A percentile compares a stretch with the other conserved stretches of the same genome.
phyloP scores from a whole-genome alignment of 116 monocot species.

The Zostera marina region DNA sequence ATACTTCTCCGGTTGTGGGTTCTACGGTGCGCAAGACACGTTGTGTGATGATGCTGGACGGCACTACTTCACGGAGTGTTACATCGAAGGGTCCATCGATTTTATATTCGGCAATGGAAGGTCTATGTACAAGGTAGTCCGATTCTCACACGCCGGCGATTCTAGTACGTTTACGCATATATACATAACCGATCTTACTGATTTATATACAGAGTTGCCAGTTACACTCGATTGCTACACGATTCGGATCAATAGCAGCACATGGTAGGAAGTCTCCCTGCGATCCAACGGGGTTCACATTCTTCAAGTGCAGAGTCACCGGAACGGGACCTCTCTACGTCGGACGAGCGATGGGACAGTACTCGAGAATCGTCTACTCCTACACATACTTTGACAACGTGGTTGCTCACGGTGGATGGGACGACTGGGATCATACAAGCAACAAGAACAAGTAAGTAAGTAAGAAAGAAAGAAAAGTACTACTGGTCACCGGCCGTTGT shows the following conservation, averaged over 20 bases:
- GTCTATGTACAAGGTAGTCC: conserved; percentile 81
- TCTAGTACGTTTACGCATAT: no score
- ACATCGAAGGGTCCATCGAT: conserved; percentile 95
- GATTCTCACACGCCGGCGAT: neutral
- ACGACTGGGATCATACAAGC: conserved; percentile 70
- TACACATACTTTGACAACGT: conserved; percentile 86
- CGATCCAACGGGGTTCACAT: conserved; percentile 69
- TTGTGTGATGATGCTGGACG: conserved; percentile 82
- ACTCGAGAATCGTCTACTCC: conserved; percentile 82
- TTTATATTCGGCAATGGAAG: conserved; percentile 95
- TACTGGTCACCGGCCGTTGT: no score
- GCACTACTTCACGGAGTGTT: conserved; percentile 96
- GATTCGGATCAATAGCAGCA: conserved; percentile 80
- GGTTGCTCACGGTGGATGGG: conserved; percentile 74
- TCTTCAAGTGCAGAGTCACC: conserved; percentile 71
- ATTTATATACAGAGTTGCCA: conserved; percentile 29
- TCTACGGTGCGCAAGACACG: conserved; percentile 94
- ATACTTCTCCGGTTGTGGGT: conserved; percentile 81
- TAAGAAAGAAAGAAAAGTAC: conserved; percentile 25
- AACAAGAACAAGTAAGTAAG: conserved; percentile 54
- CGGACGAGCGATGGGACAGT: conserved; percentile 92
- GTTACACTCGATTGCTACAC: conserved; percentile 74
- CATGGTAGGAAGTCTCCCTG: conserved; percentile 57
- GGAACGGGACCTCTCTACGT: conserved; percentile 75
- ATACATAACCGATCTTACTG: neutral